phyloP scores from a whole-genome alignment of 306 rosid genomes.

The Vigna radiata region DNA sequence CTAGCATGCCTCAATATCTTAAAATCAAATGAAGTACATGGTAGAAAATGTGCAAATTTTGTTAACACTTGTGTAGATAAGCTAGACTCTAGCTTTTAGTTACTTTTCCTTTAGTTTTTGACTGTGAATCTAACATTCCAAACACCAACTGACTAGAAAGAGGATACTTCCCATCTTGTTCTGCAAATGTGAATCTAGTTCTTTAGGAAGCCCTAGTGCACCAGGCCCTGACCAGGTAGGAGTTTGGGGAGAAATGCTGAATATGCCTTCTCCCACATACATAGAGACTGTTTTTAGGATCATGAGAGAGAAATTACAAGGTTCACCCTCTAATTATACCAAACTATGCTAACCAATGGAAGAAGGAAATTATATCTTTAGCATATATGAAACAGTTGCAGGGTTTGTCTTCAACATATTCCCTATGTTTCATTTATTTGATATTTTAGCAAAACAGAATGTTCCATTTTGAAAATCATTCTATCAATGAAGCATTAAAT shows the following conservation, averaged over 20 bases:
- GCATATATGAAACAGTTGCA: conserved; percentile 6
- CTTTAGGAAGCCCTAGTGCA: background rate
- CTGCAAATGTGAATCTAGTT: conserved; percentile 4
- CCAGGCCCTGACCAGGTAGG: background rate
- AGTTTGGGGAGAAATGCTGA: background rate
- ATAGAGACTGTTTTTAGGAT: background rate
- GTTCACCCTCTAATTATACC: background rate
- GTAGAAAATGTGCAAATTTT: background rate
- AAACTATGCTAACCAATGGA: conserved; percentile 3
- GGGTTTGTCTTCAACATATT: background rate
- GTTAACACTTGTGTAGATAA: background rate
- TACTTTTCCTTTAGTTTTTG: too few species aligned
- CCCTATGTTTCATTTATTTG: background rate
- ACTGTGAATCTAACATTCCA: background rate
- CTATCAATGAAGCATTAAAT: background rate
- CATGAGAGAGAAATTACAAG: background rate
- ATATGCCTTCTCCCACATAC: background rate
- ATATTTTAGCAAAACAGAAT: background rate
- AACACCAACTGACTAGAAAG: background rate
- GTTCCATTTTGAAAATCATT: background rate
- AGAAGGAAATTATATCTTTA: background rate
- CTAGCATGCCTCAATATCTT: background rate
- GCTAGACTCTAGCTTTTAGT: too few species aligned
- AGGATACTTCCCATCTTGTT: background rate
- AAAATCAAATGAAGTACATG: background rate